Evolutionary conservation across 129 eudicot genomes (phyloP), one percentile per base, ranked within the genome.

Genomic region (Arctium minus): DNA sequence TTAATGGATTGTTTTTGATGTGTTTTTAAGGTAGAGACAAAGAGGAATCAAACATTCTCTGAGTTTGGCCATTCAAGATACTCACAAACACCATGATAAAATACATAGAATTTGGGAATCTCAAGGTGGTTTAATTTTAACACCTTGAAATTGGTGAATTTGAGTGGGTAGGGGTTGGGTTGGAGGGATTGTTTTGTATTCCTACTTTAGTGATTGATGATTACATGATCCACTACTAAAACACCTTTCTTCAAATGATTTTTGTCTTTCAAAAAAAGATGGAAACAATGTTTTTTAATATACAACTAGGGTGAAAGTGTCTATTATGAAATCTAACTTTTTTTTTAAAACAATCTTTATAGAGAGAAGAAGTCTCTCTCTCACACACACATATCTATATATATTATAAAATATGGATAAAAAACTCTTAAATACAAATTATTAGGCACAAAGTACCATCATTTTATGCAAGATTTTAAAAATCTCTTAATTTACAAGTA

Each of bases 1-100:
- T 85, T 62, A 48, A 1, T 86, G 89, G 84, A 70, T 80, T 48
- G 70, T 88, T 81, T 44, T 42, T 78, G 8, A 18, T 76, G 85
- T 22, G 69, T 53, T 37, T 71, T 74, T 84, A 72, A 72, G 82
- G 77, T 56, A 12, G 69, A 87, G 86, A 81, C 88, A 89, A 80
- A 75, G 80, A 84, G 92, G 97, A 94, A 92, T 88, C 98, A 86
- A 88, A 92, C 97, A 94, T 94, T 94, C 98, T 86, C 90, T 89
- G 89, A 83, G 92, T 81, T 90, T 83, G 89, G 94, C 92, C 97
- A 90, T 89, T 82, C 94, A 86, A 80, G 80, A 90, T 88, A 90
- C 84, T 89, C 90, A 87, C 93, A 92, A 90, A 89, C 40, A 39
- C 76, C 11, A 80, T 37, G 31, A 77, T 72, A 76, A 75, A 72